phyloP scores from a whole-genome alignment of 495 filamentous ascomycete species.

The Elasticomyces elasticus region DNA sequence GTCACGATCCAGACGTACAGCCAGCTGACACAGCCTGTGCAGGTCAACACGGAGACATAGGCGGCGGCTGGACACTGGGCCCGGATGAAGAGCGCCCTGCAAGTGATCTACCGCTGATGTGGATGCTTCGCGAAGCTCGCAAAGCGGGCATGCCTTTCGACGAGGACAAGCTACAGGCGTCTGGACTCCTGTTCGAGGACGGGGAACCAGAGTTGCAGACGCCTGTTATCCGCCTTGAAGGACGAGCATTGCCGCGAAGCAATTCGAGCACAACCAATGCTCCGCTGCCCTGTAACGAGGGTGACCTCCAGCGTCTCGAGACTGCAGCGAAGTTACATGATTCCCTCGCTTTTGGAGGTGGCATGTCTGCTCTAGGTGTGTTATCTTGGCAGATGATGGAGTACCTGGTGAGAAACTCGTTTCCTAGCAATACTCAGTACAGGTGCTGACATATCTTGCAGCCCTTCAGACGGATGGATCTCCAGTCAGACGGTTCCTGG shows the following conservation, averaged over 20 bases:
- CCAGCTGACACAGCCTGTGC: not conserved
- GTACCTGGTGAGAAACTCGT: constrained; percentile 46
- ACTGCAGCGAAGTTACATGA: constrained; percentile 50
- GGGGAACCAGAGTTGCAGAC: not conserved
- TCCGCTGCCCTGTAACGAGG: not conserved
- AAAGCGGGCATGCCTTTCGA: constrained; percentile 1
- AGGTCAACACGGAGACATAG: constrained; percentile 73
- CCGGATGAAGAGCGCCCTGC: constrained; percentile 48
- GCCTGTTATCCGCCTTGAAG: not conserved
- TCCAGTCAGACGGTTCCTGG: constrained; percentile 65
- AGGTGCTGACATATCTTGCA: not conserved
- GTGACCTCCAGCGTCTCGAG: not conserved
- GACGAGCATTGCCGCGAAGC: not conserved
- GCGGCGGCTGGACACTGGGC: constrained; percentile 66
- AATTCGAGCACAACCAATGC: not conserved
- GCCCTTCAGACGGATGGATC: constrained; percentile 79
- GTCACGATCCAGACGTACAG: no score
- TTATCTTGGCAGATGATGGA: constrained; percentile 77
- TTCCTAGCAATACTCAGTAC: not conserved
- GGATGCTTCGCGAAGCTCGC: constrained; percentile 65
- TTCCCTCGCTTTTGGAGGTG: constrained; percentile 58
- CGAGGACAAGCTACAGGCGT: not conserved
- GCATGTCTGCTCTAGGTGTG: constrained; percentile 48
- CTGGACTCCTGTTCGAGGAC: not conserved
- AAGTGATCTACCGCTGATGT: constrained; percentile 66